Evolutionary conservation across 345 rosid genomes (phyloP), one percentile per base, ranked within the genome.

Genomic region (Aegle marmelos): DNA sequence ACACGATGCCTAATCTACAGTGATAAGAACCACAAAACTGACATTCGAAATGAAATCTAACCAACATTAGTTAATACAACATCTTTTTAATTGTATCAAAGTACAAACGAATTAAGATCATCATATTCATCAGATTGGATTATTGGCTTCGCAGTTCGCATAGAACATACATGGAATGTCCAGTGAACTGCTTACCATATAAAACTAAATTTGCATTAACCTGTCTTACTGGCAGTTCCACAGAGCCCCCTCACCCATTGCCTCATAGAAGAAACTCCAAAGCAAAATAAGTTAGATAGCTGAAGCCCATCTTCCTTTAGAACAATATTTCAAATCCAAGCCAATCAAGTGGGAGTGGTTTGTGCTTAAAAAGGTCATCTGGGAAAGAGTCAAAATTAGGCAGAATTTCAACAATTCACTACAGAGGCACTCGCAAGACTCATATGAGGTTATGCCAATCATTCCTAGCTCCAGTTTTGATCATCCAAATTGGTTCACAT

Each of bases 401-500:
- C 24, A 58, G 13, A 5, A 10, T 11, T 4, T 17, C 50, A 73
- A 58, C 21, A 36, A 11, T 45, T 45, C 50, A 45, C 50, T 45
- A 45, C 50, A 45, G 50, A 45, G 50, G 17, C 50, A 45, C 3
- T 5, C 16, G 1, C 50, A 11, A 11, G 50, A 45, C 50, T n/a
- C 45, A 11, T 70, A 9, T n/a, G 56, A 24, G 19, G 67, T 25
- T 45, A 65, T 30, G 57, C 59, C 70, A 34, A 72, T 39, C 25
- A 17, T 45, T 45, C 57, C 4, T 56, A 61, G 33, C 34, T 48
- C 61, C 48, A 17, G 25, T 45, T 50, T 75, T 30, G 21, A 54
- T 31, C 17, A 56, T 34, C 50, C 63, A n/a, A 57, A 33, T 11
- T 2, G 27, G 36, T 48, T 82, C 76, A 83, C 71, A 86, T 86